These are phyloP conservation scores for Arthrobotrys pseudoclavata DNA, from an alignment of 2,329 filamentous ascomycete species.

Conservation along the genomic window DNA sequence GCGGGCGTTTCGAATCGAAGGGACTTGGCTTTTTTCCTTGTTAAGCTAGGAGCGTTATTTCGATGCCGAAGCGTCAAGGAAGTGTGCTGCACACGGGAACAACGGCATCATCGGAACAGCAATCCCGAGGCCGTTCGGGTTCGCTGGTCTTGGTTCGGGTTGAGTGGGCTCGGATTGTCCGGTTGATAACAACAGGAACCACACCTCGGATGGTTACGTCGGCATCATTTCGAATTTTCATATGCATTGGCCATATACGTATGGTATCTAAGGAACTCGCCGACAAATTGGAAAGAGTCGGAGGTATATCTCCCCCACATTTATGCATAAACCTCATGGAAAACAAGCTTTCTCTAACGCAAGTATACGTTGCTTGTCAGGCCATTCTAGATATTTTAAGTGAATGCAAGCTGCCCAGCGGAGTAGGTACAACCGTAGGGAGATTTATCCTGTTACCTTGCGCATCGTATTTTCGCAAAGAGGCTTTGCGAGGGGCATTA, in stretches of 20 bases:
- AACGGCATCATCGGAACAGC: slow-evolving; percentile 24
- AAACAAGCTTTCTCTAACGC: slow-evolving; percentile 33
- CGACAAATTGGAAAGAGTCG: slow-evolving; percentile 18
- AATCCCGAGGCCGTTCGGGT: slow-evolving; percentile 30
- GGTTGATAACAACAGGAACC: slow-evolving; percentile 6
- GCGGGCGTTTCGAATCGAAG: slow-evolving; percentile 29
- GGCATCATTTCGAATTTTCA: not conserved
- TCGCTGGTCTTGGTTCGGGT: slow-evolving; percentile 33
- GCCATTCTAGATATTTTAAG: slow-evolving; percentile 23
- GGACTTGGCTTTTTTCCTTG: slow-evolving; percentile 22
- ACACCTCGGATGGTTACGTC: slow-evolving; percentile 19
- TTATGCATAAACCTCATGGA: slow-evolving; percentile 14
- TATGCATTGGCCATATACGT: not conserved
- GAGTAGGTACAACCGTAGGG: slow-evolving; percentile 25
- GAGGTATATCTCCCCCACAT: slow-evolving; percentile 22
- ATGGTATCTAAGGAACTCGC: slow-evolving; percentile 2
- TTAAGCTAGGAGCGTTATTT: not conserved
- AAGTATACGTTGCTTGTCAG: slow-evolving; percentile 31
- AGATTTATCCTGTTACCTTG: not conserved
- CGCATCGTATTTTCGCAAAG: not conserved
- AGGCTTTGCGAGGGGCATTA: not conserved
- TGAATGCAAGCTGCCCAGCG: slow-evolving; percentile 14
- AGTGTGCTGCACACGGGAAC: slow-evolving; percentile 20
- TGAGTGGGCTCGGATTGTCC: slow-evolving; percentile 31
- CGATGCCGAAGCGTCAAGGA: slow-evolving; percentile 7